Base-by-base conservation (phyloP, 1,284 basidiomycete species). In the Apiotrichum domesticum region DNA sequence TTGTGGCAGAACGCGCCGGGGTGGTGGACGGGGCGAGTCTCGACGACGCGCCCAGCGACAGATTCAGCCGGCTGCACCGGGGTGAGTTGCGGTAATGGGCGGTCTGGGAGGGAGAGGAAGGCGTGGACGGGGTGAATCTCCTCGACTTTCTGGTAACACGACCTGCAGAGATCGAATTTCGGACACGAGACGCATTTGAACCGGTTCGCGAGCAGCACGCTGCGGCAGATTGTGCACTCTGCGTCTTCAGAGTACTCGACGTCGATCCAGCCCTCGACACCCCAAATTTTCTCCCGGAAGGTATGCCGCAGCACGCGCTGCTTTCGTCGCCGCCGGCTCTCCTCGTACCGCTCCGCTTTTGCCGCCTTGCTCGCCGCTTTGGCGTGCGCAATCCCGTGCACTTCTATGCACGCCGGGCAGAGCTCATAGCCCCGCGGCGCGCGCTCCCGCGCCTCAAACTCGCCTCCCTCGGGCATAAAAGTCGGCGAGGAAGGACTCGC, bases 81-180 rank as follows among this genome's bases (percentile, higher is more conserved):
- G 10, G 43, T 43, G 41, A 50, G n/a, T 32, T 54, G 57, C 15
- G 62, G 63, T 6, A 63, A 41, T 2, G 56, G 50, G 43, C 61
- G 63, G 64, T 89, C 87, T n/a, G 85, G 85, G 2, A 92, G 80
- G 3, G 83, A 80, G 9, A 93, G 77, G 79, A 94, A 94, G 0
- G 86, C 84, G 69, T 95, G 90, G 0, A 83, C 82, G 5, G 91
- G 91, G 68, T 95, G 91, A 21, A 93, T 83, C 66, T 92, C 89
- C 64, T 93, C 88, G 6, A 92, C 89, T 78, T 69, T 64, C 50
- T 64, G 66, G 59, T 68, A 67, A 70, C 90, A 93, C 2, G 86
- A 85, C 47, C 84, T 80, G 71, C 91, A 94, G 21, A 94, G 76
- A 64, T 86, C 85, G 69, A 90, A 87, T 59, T 86, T 85, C 48